phyloP scores from a whole-genome alignment of 1,284 basidiomycete genomes.

The Pterula multifida region DNA sequence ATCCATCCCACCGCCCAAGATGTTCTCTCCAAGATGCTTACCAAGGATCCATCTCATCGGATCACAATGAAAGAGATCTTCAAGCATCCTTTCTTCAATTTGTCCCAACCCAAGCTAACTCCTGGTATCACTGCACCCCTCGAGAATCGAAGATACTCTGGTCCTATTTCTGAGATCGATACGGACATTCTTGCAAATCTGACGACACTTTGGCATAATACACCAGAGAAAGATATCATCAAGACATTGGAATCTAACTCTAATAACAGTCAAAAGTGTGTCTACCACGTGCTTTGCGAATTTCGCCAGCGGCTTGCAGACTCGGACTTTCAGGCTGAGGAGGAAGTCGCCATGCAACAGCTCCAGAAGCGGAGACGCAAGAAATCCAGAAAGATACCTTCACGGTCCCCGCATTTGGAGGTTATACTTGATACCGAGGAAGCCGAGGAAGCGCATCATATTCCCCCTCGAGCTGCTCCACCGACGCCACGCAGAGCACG shows the following conservation, averaged over 20 bases:
- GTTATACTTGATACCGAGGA: too few species aligned
- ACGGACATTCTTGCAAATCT: constrained; percentile 47
- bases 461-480: constrained; percentile 43
- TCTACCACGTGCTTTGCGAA: constrained; percentile 76
- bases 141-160: constrained; percentile 26
- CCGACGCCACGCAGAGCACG: constrained; percentile 46
- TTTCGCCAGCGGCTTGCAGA: constrained; percentile 65
- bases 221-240: constrained; percentile 60
- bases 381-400: constrained; percentile 6
- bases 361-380: constrained; percentile 7
- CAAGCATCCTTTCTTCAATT: constrained; percentile 81
- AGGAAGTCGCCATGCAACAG: constrained; percentile 22
- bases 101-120: constrained; percentile 38
- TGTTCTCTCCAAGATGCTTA: constrained; percentile 81
- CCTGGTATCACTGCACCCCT: constrained; percentile 54
- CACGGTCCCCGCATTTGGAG: neutral
- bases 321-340: constrained; percentile 46
- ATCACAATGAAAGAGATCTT: constrained; percentile 88
- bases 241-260: constrained; percentile 50
- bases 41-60: constrained; percentile 69
- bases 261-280: constrained; percentile 86
- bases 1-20: constrained; percentile 73
- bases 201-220: constrained; percentile 74
- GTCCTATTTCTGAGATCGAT: neutral
- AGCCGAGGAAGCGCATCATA: too few species aligned